Evolutionary conservation across 768 basidiomycete genomes (phyloP), one percentile per base, ranked within the genome.

Genomic region (Amylocystis lapponica): DNA sequence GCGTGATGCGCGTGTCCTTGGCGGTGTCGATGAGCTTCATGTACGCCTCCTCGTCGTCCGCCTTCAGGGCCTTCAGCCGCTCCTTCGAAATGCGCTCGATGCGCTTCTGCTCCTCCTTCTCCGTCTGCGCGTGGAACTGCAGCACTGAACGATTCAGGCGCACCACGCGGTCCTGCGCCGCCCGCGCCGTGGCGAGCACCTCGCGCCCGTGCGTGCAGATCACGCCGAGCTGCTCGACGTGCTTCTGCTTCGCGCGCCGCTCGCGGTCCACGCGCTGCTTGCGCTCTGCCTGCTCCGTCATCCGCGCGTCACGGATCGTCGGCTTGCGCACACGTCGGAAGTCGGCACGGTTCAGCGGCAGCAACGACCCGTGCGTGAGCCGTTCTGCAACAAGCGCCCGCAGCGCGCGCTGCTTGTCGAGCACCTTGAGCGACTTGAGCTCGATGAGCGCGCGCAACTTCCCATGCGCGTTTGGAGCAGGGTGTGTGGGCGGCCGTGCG

Each of bases 21-120:
- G 95, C 95, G 14, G 94, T 96, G 63, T 98, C 96, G 57, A 99
- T 90, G 56, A 99, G 86, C 61, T 93, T 93, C 79, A 97, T 85
- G 66, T 99, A 99, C n/a, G 91, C 94, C 66, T 97, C 96, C 70
- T 99, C 96, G 69, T 99, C 95, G 59, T 98, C 94, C 22, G 87
- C 87, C 67, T 95, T 93, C 53, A 98, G 81, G 7, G 95, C 96
- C 69, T 89, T 92, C 50, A 99, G 70, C 88, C 94, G 92, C 64
- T 98, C 96, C 70, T 98, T 98, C 35, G 87, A 83, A 34, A 99
- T 81, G 43, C 92, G 74, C 67, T 98, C 96, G 52, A 99, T 87
- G 21, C 95, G 79, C 63, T 93, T 92, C 76, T 94, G 90, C 63
- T 99, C 96, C 65, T 98, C 95, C 71, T 91, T 94, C 70, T 99